Evolutionary conservation across 371 early-diverging fungal species (phyloP), one percentile per base, ranked within the genome.

Genomic region (Coemansia sp.): DNA sequence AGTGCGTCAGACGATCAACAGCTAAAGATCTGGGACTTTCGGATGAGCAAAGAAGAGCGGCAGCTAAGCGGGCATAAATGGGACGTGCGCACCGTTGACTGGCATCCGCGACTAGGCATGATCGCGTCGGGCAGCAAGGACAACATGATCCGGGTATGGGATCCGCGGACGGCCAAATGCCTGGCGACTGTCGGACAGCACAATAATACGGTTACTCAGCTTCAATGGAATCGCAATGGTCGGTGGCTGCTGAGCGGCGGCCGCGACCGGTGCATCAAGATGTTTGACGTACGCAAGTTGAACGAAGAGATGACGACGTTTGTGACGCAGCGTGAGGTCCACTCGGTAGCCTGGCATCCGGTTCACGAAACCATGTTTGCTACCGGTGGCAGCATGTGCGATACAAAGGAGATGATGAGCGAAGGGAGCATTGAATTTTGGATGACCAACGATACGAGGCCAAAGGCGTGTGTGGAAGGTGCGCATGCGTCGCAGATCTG

Each of bases 81-180:
- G 98, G 99, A 99, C 82, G 99, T 99, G 11, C 93, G 96, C 74
- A 92, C 94, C 66, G 87, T 98, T 2, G 97, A 99, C 72, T 99
- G 99, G 99, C 99, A 99, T 79, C 96, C 98, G 12, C 87, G 86
- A 69, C 90, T 97, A 70, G 91, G 94, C 0, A 79, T 99, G 48
- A 81, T 99, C 2, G 99, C 99, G 7, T 97, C 98, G 26, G 99
- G 99, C 53, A 91, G 94, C 61, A 99, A 99, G 77, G 99, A 99
- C 80, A 97, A 98, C 68, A 80, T 97, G n/a, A 89, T 98, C 20
- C 99, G 99, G 68, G 97, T 99, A 30, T 99, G 99, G 99, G 99
- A 99, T 81, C 99, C 99, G 3, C 91, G 97, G 72, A 84, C 91
- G 11, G 94, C 91, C 31, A 89, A 91, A 64, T 86, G 87, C 39